Conservation (phyloP, 805 yeast species). For the Zygoascus ofunaensis region DNA sequence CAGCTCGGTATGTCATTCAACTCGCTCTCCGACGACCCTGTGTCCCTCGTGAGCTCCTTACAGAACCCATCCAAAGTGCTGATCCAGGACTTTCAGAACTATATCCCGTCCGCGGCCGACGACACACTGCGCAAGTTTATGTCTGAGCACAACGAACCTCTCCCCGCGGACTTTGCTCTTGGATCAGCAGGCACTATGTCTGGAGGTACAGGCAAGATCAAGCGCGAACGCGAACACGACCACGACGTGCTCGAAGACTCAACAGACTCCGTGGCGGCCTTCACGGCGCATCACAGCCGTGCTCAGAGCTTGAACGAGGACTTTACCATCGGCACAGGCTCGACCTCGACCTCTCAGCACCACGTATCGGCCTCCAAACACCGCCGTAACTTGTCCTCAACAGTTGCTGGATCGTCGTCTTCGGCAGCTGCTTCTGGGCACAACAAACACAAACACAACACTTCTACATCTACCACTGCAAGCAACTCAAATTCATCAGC, state of each 20-base stretch:
- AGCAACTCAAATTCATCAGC: conserved; percentile 11
- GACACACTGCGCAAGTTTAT: not conserved
- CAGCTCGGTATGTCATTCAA: no score
- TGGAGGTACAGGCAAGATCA: not conserved
- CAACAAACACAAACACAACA: not conserved
- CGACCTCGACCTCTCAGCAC: not conserved
- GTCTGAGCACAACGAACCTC: not conserved
- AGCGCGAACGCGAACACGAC: not conserved
- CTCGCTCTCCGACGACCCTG: not conserved
- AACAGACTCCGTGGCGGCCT: not conserved
- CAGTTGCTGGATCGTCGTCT: no score
- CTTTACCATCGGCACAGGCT: not conserved
- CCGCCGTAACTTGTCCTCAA: no score
- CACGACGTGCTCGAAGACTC: not conserved
- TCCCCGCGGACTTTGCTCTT: not conserved
- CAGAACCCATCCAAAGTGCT: not conserved
- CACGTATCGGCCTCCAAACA: no score
- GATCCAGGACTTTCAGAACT: not conserved
- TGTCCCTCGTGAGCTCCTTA: not conserved
- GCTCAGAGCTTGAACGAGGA: not conserved
- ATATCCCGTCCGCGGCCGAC: not conserved
- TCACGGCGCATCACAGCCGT: not conserved
- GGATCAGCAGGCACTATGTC: not conserved
- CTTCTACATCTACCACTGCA: not conserved
- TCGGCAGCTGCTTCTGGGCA: not conserved